Base-by-base conservation (phyloP, 2,329 filamentous ascomycete species). In the Claviceps digitariae region DNA sequence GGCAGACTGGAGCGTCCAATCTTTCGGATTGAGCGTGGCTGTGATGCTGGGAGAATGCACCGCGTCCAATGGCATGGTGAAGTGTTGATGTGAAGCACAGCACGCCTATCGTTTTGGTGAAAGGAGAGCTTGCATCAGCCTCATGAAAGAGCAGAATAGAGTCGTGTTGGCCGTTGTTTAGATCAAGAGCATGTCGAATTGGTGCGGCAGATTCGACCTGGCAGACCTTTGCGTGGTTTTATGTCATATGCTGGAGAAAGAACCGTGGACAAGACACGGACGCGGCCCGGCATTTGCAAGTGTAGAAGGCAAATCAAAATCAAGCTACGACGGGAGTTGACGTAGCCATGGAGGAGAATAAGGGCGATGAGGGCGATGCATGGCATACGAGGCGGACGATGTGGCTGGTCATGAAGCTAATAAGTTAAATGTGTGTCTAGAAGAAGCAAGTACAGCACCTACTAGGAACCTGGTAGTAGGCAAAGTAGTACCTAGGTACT, bases 1-100 rank as follows among this genome's bases (percentile, higher is more conserved):
- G 25, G 31, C 31, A 23, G 34, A n/a, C n/a, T n/a, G n/a, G n/a
- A 40, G 46, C 12, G 25, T 52, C 40, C 41, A 47, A 49, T 34
- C 23, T 27, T 47, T 45, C 20, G 31, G 31, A 34, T 25, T 54
- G 49, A 46, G 44, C 44, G 21, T 48, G 45, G 34, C 20, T 51
- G 29, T 34, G 29, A 23, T 45, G 46, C 47, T 34, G 36, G 40
- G 38, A 55, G 29, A 46, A 54, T 50, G 21, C 20, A 48, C 27
- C 40, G 36, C 50, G 31, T 52, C 46, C 53, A 52, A 52, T 50
- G 29, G 51, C 54, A 55, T 55, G 51, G 21, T 52, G 54, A 55
- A 49, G 21, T 27, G 15, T 38, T 13, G 29, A 43, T 21, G 23
- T 40, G 38, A 53, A 53, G n/a, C n/a, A n/a, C n/a, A 27, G 41